phyloP scores from a whole-genome alignment of 768 basidiomycete species.

The Tephrocybe sp. region DNA sequence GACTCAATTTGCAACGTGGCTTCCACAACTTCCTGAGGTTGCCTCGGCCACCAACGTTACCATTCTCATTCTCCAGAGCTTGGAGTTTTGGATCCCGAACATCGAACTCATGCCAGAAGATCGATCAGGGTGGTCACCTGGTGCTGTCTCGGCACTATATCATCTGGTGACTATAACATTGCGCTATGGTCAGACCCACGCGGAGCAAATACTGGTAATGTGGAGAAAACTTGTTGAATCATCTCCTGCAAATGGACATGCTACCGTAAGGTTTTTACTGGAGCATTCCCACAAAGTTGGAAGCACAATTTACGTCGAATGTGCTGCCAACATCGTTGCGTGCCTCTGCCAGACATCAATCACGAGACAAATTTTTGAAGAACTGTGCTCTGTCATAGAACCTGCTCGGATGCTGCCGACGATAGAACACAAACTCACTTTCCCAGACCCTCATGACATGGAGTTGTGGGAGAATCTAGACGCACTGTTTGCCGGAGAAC shows the following conservation, averaged over 20 bases:
- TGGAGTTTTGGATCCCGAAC: conserved; percentile 83
- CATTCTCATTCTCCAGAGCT: conserved; percentile 69
- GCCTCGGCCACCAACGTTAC: conserved; percentile 44
- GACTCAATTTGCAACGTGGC: conserved; percentile 67
- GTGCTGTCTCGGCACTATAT: conserved; percentile 68
- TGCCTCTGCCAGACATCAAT: conserved; percentile 78
- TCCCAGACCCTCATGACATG: conserved; percentile 64
- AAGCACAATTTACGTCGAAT: conserved; percentile 72
- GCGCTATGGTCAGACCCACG: conserved; percentile 69
- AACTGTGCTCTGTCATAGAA: conserved; percentile 82
- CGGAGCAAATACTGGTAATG: conserved; percentile 77
- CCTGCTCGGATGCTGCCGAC: conserved; percentile 82
- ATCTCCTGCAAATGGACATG: conserved; percentile 74
- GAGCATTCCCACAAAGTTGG: conserved; percentile 88
- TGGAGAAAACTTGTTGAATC: conserved; percentile 80
- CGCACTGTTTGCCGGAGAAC: conserved; percentile 70
- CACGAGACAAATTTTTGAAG: conserved; percentile 74
- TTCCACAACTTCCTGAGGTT: conserved; percentile 61
- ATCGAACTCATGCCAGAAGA: conserved; percentile 70
- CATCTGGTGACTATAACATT: conserved; percentile 84
- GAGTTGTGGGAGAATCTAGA: conserved; percentile 82
- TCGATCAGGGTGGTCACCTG: conserved; percentile 50
- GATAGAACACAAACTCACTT: conserved; percentile 67
- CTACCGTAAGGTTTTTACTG: conserved; percentile 78
- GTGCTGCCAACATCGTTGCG: conserved; percentile 80